phyloP scores from a whole-genome alignment of 2,329 filamentous ascomycete genomes.

The Colletotrichum navitas region DNA sequence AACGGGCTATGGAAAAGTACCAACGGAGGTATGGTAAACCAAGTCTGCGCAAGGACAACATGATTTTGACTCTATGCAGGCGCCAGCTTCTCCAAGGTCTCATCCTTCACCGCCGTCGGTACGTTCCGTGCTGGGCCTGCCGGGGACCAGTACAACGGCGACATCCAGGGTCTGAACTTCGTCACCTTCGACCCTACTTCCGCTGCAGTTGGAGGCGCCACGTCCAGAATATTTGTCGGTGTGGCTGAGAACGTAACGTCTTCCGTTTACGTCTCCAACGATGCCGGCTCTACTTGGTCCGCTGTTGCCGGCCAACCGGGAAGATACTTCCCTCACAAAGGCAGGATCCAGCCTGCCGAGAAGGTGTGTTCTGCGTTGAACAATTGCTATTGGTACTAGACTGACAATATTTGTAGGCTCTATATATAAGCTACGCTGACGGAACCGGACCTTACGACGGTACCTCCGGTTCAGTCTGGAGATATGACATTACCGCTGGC shows the following conservation, averaged over 20 bases:
- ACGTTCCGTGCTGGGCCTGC: conserved; percentile 60
- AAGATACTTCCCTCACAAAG: conserved; percentile 67
- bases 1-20: conserved; percentile 71
- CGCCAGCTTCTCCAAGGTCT: conserved; percentile 64
- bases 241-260: conserved; percentile 64
- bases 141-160: conserved; percentile 58
- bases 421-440: conserved; percentile 69
- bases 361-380: conserved; percentile 58
- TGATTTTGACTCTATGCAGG: conserved; percentile 58
- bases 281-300: conserved; percentile 67
- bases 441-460: conserved; percentile 71
- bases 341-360: conserved; percentile 63
- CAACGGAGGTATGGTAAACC: conserved; percentile 64
- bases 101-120: conserved; percentile 66
- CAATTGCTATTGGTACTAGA: conserved; percentile 68
- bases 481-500: conserved; percentile 63
- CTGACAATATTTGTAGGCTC: conserved; percentile 56
- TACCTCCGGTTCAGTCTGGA: conserved; percentile 64
- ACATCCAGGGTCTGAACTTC: conserved; percentile 62
- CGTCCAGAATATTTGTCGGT: conserved; percentile 69
- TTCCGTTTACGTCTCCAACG: conserved; percentile 66
- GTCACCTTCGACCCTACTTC: conserved; percentile 70
- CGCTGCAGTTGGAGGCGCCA: conserved; percentile 57
- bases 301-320: conserved; percentile 63
- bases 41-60: conserved; percentile 59